Conservation (phyloP, 2,329 filamentous ascomycete species). For the Bipolaris sorokiniana region DNA sequence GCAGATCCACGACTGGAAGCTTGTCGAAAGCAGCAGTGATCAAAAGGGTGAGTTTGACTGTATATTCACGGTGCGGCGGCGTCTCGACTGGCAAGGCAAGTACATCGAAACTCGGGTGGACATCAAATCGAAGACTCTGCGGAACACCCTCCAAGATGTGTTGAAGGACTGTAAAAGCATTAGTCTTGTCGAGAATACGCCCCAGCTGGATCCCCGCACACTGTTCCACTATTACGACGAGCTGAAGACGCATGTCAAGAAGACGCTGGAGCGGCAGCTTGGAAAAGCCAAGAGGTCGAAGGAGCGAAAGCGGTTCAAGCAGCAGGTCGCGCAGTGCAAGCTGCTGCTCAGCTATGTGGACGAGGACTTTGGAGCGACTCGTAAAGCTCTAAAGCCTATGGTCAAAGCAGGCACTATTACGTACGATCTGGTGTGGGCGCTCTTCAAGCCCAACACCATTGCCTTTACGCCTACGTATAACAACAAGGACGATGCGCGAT, state of each 20-base stretch:
- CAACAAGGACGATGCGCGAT: conserved; percentile 74
- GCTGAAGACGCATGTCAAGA: conserved; percentile 65
- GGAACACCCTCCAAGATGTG: conserved; percentile 71
- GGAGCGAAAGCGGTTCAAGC: conserved; percentile 62
- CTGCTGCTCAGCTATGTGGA: conserved; percentile 78
- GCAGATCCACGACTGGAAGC: conserved; percentile 62
- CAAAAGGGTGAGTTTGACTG: conserved; percentile 76
- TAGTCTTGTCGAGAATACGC: conserved; percentile 79
- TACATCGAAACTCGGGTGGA: conserved; percentile 77
- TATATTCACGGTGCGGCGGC: conserved; percentile 77
- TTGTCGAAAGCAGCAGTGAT: conserved; percentile 69
- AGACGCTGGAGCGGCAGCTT: conserved; percentile 66
- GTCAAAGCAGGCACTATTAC: conserved; percentile 83
- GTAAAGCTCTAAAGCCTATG: conserved; percentile 81
- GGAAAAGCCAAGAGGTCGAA: conserved; percentile 68
- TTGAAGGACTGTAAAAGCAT: conserved; percentile 80
- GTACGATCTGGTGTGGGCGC: conserved; percentile 85
- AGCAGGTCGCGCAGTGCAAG: conserved; percentile 70
- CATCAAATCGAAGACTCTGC: conserved; percentile 81
- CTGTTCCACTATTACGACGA: conserved; percentile 74
- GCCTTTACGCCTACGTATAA: conserved; percentile 79
- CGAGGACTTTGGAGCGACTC: conserved; percentile 77
- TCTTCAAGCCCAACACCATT: conserved; percentile 86
- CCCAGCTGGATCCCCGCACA: conserved; percentile 62
- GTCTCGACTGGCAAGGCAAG: conserved; percentile 84